Conservation (phyloP, 106 monocot genomes). For the Phalaenopsis equestris region DNA sequence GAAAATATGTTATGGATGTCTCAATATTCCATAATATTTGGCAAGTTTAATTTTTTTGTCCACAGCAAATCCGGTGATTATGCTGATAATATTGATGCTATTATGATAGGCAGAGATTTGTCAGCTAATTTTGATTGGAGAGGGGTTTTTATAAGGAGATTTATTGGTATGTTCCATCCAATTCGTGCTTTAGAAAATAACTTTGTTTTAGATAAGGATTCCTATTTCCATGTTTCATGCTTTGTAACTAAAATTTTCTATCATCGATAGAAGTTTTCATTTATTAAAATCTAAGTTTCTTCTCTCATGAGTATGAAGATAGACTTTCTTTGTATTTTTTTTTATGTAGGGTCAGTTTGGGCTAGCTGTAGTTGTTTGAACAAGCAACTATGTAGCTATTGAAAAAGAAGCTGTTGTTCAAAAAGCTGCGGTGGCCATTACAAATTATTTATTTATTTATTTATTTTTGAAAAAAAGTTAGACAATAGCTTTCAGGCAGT, state of each 20-base stretch:
- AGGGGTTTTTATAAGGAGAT: conserved; percentile 35
- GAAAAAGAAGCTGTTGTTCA: too few relatives aligned
- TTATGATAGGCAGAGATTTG: neutral
- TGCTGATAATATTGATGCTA: neutral
- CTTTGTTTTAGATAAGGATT: neutral
- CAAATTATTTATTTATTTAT: too few relatives aligned
- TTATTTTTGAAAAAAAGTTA: too few relatives aligned
- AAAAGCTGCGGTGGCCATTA: too few relatives aligned
- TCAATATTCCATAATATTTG: conserved; percentile 50
- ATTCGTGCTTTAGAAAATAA: neutral
- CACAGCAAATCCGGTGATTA: conserved; percentile 6
- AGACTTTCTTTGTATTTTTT: neutral
- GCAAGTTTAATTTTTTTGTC: conserved; percentile 3
- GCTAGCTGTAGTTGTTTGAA: too few relatives aligned
- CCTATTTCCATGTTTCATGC: neutral
- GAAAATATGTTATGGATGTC: conserved; percentile 45
- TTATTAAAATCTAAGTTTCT: neutral
- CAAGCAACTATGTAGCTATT: too few relatives aligned
- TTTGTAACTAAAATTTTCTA: neutral
- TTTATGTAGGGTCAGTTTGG: neutral
- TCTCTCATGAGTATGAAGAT: neutral
- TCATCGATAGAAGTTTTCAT: neutral
- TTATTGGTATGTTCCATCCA: conserved; percentile 22
- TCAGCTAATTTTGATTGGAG: conserved; percentile 22
- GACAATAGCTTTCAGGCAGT: too few relatives aligned